Base-by-base conservation (phyloP, 139 green algal species). In the Chlorella sorokiniana region DNA sequence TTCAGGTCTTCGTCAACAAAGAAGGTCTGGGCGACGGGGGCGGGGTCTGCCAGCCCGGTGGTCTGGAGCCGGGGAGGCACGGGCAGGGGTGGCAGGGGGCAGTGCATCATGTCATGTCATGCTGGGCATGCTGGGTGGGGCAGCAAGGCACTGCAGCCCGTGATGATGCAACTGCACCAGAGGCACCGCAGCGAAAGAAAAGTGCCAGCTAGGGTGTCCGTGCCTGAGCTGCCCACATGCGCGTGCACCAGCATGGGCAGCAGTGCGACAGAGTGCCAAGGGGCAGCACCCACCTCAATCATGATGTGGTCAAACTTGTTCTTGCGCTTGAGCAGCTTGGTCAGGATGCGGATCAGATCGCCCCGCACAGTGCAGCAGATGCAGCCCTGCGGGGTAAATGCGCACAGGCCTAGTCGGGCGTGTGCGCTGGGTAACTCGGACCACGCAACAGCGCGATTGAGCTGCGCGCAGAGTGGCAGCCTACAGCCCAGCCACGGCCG, bases 41-140 rank as follows among this genome's bases (percentile, higher is more conserved):
- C 95, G 8, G 95, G 95, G 86, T 98, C 93, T 7, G 95, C 95
- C 59, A 98, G 88, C 31, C 95, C 95, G 0, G 93, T 97, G 14
- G 94, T 97, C n/a, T 71, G 40, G 16, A 56, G 48, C 48, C 11
- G 48, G 48, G 48, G 14, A 56, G 48, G 48, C 16, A 56, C 14
- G 48, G 48, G 48, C 14, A 56, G 11, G 48, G 16, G 48, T 25
- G 16, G 48, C 48, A 56, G 48, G 48, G 48, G 16, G 16, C 14
- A 16, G 14, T 11, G 48, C 48, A 56, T 25, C 48, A 16, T 11
- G 16, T 11, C 48, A 16, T 56, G 48, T n/a, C n/a, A n/a, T n/a
- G n/a, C n/a, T n/a, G n/a, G n/a, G n/a, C n/a, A n/a, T n/a, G n/a
- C n/a, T n/a, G n/a, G n/a, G n/a, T n/a, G n/a, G n/a, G n/a, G n/a